Percentiles rank a stretch among this genome's conserved stretches.
Evolutionary conservation across 2,329 filamentous ascomycete species (phyloP).

Genomic region (Trichoderma cornu-damae): DNA sequence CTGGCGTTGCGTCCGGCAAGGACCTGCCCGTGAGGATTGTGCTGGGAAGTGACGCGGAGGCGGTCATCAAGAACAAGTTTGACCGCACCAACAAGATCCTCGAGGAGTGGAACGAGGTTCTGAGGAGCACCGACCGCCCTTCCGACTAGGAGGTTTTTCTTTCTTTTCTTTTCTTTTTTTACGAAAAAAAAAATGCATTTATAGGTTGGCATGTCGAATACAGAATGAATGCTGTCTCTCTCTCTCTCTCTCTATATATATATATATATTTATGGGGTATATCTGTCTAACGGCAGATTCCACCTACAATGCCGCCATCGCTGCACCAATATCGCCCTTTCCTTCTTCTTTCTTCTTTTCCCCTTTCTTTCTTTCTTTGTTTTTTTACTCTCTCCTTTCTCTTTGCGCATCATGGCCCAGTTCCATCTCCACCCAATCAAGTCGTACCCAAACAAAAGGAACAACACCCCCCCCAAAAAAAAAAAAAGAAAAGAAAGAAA

Average conservation of each 20-base stretch:
- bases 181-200: no score
- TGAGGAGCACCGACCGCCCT: constrained; percentile 25
- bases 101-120: constrained; percentile 44
- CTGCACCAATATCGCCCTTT: not conserved
- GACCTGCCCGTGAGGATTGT: constrained; percentile 49
- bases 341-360: no score
- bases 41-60: constrained; percentile 50
- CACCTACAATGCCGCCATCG: not conserved
- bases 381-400: no score
- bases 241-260: no score
- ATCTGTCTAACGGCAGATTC: not conserved
- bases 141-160: not conserved
- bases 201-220: not conserved
- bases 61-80: constrained; percentile 40
- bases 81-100: constrained; percentile 39
- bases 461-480: not conserved
- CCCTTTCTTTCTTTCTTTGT: no score
- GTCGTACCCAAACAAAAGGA: not conserved
- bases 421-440: not conserved
- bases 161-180: no score
- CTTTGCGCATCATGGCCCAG: not conserved
- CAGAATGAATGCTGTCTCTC: no score
- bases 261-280: not conserved
- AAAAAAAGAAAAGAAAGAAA: no score
- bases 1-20: constrained; percentile 43